phyloP scores from a whole-genome alignment of 2,329 filamentous ascomycete genomes.

The Graphilbum ipis-grandicollis region DNA sequence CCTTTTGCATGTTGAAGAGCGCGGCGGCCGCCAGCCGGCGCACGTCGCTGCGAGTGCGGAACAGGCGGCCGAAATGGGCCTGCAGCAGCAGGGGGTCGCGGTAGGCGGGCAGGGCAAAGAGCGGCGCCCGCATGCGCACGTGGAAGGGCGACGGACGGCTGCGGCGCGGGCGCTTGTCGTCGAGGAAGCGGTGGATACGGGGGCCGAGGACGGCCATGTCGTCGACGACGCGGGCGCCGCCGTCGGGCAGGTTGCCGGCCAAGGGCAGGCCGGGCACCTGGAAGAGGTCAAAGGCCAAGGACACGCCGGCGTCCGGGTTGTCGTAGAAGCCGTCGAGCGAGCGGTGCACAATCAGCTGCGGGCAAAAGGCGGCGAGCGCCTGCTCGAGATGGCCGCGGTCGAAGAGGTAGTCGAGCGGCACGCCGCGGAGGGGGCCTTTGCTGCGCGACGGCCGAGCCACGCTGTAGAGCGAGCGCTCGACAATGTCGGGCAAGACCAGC shows the following conservation, averaged over 20 bases:
- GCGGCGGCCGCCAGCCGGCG: slow-evolving; percentile 17
- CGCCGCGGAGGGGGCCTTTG: slow-evolving; percentile 13
- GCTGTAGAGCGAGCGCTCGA: slow-evolving; percentile 15
- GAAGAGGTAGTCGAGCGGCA: slow-evolving; percentile 18
- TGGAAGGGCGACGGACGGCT: slow-evolving; percentile 16
- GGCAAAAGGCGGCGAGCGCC: slow-evolving; percentile 15
- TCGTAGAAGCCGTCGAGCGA: slow-evolving; percentile 19
- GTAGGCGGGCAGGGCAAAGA: slow-evolving; percentile 16
- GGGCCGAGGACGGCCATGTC: slow-evolving; percentile 12
- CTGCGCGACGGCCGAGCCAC: slow-evolving; percentile 10
- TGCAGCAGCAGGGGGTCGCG: slow-evolving; percentile 14
- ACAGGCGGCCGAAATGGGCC: slow-evolving; percentile 19
- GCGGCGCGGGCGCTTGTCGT: slow-evolving; percentile 11
- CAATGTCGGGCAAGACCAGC: slow-evolving; percentile 20
- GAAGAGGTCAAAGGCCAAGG: slow-evolving; percentile 11
- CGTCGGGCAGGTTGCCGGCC: neutral
- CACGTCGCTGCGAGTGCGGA: slow-evolving; percentile 18
- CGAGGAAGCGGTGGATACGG: slow-evolving; percentile 13
- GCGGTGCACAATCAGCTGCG: slow-evolving; percentile 18
- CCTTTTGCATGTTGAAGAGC: slow-evolving; percentile 16
- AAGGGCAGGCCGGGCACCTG: slow-evolving; percentile 8
- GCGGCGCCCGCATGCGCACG: slow-evolving; percentile 13
- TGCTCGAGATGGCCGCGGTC: slow-evolving; percentile 15
- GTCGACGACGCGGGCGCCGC: slow-evolving; percentile 8
- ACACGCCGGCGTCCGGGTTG: slow-evolving; percentile 13